These are phyloP conservation scores for Grigorovia yakushimaensis DNA, from an alignment of 805 yeast genomes.

Conservation along the genomic window DNA sequence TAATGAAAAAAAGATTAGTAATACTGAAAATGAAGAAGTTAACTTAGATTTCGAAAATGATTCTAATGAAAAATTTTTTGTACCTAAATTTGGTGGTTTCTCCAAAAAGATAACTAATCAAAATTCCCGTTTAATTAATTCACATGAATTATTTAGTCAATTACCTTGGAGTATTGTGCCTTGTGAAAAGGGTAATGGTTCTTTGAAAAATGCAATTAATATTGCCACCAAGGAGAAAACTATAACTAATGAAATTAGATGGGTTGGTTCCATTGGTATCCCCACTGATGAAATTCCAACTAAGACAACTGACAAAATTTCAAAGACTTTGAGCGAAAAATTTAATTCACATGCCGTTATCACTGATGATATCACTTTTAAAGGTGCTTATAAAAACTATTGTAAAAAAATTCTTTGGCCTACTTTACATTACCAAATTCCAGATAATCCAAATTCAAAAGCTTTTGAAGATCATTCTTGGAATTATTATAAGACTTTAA, in stretches of 20 bases:
- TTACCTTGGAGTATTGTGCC: conserved; percentile 69
- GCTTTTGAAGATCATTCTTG: conserved; percentile 95
- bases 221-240: conserved; percentile 40
- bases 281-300: conserved; percentile 76
- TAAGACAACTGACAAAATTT: conserved; percentile 44
- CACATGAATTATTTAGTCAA: conserved; percentile 31
- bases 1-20: conserved; percentile 1
- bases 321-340: conserved; percentile 35
- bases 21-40: conserved; percentile 7
- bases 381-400: conserved; percentile 84
- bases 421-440: conserved; percentile 84
- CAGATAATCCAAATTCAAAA: conserved; percentile 87
- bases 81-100: conserved; percentile 60
- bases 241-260: conserved; percentile 35
- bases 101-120: conserved; percentile 49
- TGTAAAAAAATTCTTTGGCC: conserved; percentile 97
- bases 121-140: conserved; percentile 28
- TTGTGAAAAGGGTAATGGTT: conserved; percentile 76
- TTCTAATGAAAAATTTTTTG: conserved; percentile 15
- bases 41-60: conserved; percentile 20
- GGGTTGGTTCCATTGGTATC: conserved; percentile 92
- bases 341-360: conserved; percentile 57
- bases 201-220: conserved; percentile 73
- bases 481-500: conserved; percentile 69
- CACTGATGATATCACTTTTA: conserved; percentile 69